These are phyloP conservation scores for Toxicodendron radicans DNA, from an alignment of 345 rosid genomes.

Conservation along the genomic window DNA sequence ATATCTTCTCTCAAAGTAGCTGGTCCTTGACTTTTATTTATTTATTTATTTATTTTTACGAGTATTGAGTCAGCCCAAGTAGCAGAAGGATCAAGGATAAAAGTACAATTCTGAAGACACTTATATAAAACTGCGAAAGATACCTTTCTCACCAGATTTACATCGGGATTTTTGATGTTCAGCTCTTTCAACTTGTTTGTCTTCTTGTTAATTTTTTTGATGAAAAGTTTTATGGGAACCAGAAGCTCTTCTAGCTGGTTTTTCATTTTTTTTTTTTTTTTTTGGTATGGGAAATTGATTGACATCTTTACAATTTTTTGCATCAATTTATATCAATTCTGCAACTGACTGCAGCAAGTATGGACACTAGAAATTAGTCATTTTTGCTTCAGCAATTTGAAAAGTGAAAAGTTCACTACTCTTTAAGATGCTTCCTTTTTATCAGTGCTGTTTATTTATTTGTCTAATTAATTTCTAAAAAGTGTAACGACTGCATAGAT, in stretches of 20 bases:
- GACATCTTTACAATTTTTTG: neutral
- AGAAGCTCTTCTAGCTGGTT: conserved; percentile 6
- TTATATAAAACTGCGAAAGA: conserved; percentile 11
- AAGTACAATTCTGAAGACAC: conserved; percentile 11
- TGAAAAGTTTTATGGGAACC: conserved; percentile 7
- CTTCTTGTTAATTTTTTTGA: conserved; percentile 4
- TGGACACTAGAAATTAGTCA: neutral
- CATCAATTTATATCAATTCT: neutral
- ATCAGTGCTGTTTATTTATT: too few species aligned
- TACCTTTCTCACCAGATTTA: neutral
- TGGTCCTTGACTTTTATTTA: conserved; percentile 1
- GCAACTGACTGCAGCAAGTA: neutral
- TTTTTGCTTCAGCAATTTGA: neutral
- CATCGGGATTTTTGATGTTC: neutral
- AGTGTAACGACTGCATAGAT: too few species aligned
- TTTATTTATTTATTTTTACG: too few species aligned
- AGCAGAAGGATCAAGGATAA: conserved; percentile 7
- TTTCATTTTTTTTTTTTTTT: too few species aligned
- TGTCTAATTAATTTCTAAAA: too few species aligned
- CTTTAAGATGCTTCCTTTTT: neutral
- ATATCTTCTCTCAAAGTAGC: neutral
- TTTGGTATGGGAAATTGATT: neutral
- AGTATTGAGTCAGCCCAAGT: conserved; percentile 3
- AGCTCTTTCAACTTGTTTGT: conserved; percentile 1
- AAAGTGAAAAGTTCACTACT: neutral